Evolutionary conservation across 805 yeast species (phyloP).

Genomic region (Jamesozyma jinghongensis): DNA sequence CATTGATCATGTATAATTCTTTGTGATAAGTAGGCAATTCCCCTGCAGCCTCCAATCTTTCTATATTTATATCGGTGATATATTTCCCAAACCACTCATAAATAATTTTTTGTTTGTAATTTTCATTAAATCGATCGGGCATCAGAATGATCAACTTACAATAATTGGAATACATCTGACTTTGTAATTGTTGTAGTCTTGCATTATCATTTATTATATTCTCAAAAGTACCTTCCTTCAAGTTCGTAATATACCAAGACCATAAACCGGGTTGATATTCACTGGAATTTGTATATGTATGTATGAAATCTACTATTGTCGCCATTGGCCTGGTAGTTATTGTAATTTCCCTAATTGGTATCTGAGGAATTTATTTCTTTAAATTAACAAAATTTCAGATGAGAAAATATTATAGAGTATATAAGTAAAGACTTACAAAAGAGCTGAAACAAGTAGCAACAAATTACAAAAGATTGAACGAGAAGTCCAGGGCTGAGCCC

Average conservation of each 20-base stretch:
- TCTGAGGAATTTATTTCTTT: too few species aligned
- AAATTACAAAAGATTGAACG: too few species aligned
- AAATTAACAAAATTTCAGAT: too few species aligned
- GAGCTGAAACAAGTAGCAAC: too few species aligned
- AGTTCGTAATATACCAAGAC: slow-evolving; percentile 29
- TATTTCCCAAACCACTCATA: neutral
- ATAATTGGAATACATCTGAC: slow-evolving; percentile 17
- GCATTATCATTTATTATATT: slow-evolving; percentile 19
- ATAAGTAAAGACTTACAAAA: too few species aligned
- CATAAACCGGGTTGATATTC: slow-evolving; percentile 14
- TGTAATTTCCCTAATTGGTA: too few species aligned
- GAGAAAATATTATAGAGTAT: too few species aligned
- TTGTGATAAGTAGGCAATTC: neutral
- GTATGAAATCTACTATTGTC: too few species aligned
- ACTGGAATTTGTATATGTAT: too few species aligned
- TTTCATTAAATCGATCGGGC: neutral
- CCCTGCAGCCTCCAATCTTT: neutral
- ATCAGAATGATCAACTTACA: slow-evolving; percentile 5
- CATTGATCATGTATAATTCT: neutral
- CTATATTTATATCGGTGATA: neutral
- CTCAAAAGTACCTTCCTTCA: slow-evolving; percentile 29
- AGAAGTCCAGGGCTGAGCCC: too few species aligned
- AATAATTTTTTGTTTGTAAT: neutral
- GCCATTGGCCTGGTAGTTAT: too few species aligned
- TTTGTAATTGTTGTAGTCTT: slow-evolving; percentile 5